Evolutionary conservation across 2,329 filamentous ascomycete species (phyloP).

Genomic region (Stagonosporopsis tanaceti): DNA sequence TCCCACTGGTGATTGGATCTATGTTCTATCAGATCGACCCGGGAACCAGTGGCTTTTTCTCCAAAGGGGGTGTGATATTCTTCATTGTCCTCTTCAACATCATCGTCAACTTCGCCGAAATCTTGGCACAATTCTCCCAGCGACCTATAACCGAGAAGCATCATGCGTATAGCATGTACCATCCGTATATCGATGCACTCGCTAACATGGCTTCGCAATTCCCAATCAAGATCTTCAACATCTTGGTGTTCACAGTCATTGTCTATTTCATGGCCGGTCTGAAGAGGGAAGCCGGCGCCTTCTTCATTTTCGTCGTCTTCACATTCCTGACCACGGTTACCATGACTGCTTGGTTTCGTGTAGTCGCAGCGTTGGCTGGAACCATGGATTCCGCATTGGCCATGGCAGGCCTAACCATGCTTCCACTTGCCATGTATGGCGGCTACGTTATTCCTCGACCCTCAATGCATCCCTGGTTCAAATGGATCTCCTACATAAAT

Average conservation of each 20-base stretch:
- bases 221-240: conserved; percentile 65
- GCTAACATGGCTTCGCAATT: conserved; percentile 70
- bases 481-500: conserved; percentile 70
- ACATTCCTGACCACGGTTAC: neutral
- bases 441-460: conserved; percentile 71
- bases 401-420: conserved; percentile 50
- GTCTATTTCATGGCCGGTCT: conserved; percentile 86
- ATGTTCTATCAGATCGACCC: conserved; percentile 16
- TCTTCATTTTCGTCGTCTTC: conserved; percentile 82
- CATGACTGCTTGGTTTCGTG: conserved; percentile 1
- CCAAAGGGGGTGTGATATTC: conserved; percentile 69
- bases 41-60: conserved; percentile 55
- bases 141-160: conserved; percentile 87
- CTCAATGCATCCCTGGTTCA: conserved; percentile 57
- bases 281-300: conserved; percentile 71
- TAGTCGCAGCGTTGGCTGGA: neutral
- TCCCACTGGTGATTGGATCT: conserved; percentile 3
- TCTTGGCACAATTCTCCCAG: conserved; percentile 62
- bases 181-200: conserved; percentile 76
- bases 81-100: conserved; percentile 68
- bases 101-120: conserved; percentile 69
- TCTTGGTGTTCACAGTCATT: conserved; percentile 62
- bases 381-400: neutral
- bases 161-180: conserved; percentile 79
- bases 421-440: conserved; percentile 60